Conservation (phyloP, 2,329 filamentous ascomycete genomes). For the Beauveria scarabaeidicola region DNA sequence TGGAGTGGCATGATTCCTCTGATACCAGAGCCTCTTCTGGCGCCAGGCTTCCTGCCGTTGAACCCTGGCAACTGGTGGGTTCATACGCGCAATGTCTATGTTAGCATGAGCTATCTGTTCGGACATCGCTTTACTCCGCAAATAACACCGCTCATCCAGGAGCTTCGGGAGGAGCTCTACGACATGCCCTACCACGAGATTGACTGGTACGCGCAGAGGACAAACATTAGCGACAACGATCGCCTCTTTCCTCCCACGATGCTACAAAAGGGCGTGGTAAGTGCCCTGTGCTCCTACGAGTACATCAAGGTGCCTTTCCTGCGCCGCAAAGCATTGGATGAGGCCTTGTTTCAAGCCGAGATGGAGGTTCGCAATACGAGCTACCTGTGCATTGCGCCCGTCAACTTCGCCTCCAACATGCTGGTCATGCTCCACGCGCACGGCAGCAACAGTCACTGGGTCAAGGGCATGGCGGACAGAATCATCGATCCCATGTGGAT, state of each 20-base stretch:
- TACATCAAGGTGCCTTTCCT: conserved; percentile 59
- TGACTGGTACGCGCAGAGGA: conserved; percentile 62
- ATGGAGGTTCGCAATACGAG: conserved; percentile 83
- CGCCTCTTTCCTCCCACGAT: conserved; percentile 82
- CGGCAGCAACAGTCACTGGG: conserved; percentile 60
- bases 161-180: no score
- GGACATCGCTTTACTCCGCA: conserved; percentile 57
- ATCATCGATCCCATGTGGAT: conserved; percentile 80
- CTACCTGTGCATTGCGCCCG: conserved; percentile 71
- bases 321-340: conserved; percentile 54
- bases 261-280: conserved; percentile 65
- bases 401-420: conserved; percentile 76
- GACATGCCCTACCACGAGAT: conserved; percentile 57
- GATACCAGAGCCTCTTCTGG: conserved; percentile 76
- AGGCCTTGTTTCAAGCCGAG: conserved; percentile 66
- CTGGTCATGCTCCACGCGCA: conserved; percentile 70
- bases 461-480: conserved; percentile 64
- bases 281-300: conserved; percentile 66
- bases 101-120: conserved; percentile 80
- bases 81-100: conserved; percentile 78
- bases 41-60: conserved; percentile 75
- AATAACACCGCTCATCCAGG: no score
- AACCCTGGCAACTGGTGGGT: conserved; percentile 89
- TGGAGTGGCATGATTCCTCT: conserved; percentile 87
- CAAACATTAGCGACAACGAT: conserved; percentile 64